Percentiles rank a stretch among this genome's conserved stretches.
Evolutionary conservation across 139 green algal genomes (phyloP).

Genomic region (Haematococcus sp.): DNA sequence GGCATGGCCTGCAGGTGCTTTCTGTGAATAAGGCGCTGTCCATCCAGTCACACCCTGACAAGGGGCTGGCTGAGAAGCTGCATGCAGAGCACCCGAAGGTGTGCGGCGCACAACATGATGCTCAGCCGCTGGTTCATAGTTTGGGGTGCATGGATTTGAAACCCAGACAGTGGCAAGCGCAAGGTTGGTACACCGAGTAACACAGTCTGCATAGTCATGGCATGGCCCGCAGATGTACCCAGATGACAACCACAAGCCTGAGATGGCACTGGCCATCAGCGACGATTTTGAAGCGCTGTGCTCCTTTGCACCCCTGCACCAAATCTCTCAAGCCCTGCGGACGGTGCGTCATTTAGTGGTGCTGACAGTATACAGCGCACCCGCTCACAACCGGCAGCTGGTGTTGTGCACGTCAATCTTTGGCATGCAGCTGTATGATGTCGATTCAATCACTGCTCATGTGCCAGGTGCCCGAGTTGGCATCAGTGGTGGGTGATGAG

Average conservation of each 20-base stretch:
- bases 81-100: constrained; percentile 78
- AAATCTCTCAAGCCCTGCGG: constrained; percentile 56
- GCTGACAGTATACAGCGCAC: neutral
- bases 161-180: too few relatives aligned
- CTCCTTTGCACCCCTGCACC: constrained; percentile 67
- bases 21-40: constrained; percentile 91
- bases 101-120: neutral
- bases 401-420: neutral
- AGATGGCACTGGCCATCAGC: constrained; percentile 94
- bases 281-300: constrained; percentile 90
- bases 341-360: neutral
- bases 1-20: constrained; percentile 61
- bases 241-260: constrained; percentile 98
- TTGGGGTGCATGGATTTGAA: too few relatives aligned
- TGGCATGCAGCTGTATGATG: neutral
- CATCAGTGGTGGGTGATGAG: constrained; percentile 27
- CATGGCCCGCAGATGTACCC: constrained; percentile 76
- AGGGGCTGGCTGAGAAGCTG: constrained; percentile 85
- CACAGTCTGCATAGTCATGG: too few relatives aligned
- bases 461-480: constrained; percentile 35
- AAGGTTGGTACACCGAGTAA: neutral
- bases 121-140: neutral
- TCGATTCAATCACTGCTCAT: neutral
- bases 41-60: constrained; percentile 98
- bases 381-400: neutral